Evolutionary conservation across 2,329 filamentous ascomycete species (phyloP), one percentile per base, ranked within the genome.

Genomic region (Graphilbum sp.): DNA sequence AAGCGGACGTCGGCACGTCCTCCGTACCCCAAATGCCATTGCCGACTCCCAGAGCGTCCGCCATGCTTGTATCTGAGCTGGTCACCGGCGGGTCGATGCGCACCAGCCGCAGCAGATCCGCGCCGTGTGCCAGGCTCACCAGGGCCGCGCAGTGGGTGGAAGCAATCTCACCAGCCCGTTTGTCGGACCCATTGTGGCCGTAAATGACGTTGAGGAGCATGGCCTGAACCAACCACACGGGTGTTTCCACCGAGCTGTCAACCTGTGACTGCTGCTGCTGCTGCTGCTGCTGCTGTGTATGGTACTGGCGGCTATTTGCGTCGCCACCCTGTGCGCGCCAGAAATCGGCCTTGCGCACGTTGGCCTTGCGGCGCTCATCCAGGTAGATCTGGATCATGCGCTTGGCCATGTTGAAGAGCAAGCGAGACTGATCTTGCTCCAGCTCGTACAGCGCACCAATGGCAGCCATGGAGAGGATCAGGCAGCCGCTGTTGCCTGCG

Each of bases 171-270:
- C 83, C 85, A 18, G 85, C 81, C 38, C 76, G 79, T 60, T 92
- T 88, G 54, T 96, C 88, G 29, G 83, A 85, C 54, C 86, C 93
- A 47, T 93, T 92, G 56, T 95, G 84, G 13, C 88, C 88, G 53
- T 94, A 96, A 15, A 95, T 82, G 29, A 96, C 83, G 53, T 94
- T 96, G 36, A 98, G 67, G 9, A 96, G 65, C 88, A 96, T 96
- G 0, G 88, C 85, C 57, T 96, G 90, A 15, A 96, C 86, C 20
- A 98, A 68, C 87, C 88, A 96, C 31, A 95, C 67, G 1, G 88
- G 88, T 2, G 87, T 88, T 47, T 84, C 75, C 30, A 75, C 69
- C 15, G 74, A 67, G 36, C 68, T 68, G 41, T 84, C 79, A 39
- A 64, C 59, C 16, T 39, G 29, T n/a, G 37, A 40, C 6, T 40